phyloP scores from a whole-genome alignment of 1,139 yeast species.

The Candida anutae region DNA sequence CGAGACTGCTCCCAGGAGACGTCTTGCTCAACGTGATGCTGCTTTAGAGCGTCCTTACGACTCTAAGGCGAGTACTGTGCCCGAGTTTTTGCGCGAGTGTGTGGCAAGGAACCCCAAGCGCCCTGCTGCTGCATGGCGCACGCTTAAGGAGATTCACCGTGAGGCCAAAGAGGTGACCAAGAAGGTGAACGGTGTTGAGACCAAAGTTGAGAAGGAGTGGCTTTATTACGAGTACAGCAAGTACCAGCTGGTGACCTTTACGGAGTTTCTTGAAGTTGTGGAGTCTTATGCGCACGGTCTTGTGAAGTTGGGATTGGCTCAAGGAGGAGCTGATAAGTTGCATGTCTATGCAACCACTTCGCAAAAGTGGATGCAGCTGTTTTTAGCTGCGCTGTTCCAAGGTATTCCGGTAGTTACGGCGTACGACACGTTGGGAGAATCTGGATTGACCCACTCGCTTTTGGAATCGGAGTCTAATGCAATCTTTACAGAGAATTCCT shows the following conservation, averaged over 20 bases:
- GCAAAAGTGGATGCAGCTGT: conserved; percentile 85
- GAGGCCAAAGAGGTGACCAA: conserved; percentile 74
- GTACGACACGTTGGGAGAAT: conserved; percentile 91
- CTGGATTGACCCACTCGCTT: conserved; percentile 82
- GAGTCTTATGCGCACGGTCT: conserved; percentile 69
- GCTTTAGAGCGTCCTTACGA: conserved; percentile 50
- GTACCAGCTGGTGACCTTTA: conserved; percentile 60
- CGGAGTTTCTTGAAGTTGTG: conserved; percentile 44
- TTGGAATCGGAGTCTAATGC: conserved; percentile 73
- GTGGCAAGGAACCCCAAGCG: conserved; percentile 46
- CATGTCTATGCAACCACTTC: conserved; percentile 86
- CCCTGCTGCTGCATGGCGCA: conserved; percentile 76
- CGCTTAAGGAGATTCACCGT: conserved; percentile 59
- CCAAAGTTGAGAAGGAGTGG: conserved; percentile 80
- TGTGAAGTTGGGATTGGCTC: conserved; percentile 62
- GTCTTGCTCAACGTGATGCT: conserved; percentile 49
- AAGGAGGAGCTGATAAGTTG: conserved; percentile 52
- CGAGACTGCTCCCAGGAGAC: conserved; percentile 90
- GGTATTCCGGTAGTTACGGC: conserved; percentile 89
- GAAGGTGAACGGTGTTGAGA: conserved; percentile 67
- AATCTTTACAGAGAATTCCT: conserved; percentile 73
- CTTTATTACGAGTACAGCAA: conserved; percentile 69
- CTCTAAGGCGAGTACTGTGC: conserved; percentile 57
- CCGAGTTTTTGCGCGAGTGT: conserved; percentile 62
- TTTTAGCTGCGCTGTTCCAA: conserved; percentile 70